These are phyloP conservation scores for Iris macrosiphon DNA, from an alignment of 106 monocot genomes.

Conservation along the genomic window DNA sequence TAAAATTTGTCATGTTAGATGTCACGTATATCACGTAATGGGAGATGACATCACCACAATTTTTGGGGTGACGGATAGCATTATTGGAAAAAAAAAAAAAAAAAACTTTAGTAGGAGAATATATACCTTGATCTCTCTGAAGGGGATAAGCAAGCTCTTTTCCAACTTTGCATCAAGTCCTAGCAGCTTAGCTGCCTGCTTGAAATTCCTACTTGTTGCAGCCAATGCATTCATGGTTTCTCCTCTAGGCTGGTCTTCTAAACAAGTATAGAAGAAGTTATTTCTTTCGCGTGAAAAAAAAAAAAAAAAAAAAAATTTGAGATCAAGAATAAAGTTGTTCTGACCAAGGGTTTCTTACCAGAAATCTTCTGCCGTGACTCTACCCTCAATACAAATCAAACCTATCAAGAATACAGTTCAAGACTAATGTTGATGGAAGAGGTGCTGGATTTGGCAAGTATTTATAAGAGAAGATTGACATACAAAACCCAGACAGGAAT, in stretches of 20 bases:
- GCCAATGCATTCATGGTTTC: slow-evolving; percentile 74
- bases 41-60: too few species aligned
- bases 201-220: slow-evolving; percentile 85
- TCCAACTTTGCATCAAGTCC: slow-evolving; percentile 72
- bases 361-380: not conserved
- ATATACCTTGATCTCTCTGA: slow-evolving; percentile 96
- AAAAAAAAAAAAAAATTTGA: not conserved
- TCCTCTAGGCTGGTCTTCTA: not conserved
- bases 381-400: not conserved
- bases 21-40: too few species aligned
- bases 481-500: too few species aligned
- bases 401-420: not conserved
- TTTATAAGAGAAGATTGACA: too few species aligned
- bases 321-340: not conserved
- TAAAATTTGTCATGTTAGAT: too few species aligned
- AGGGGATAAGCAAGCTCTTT: slow-evolving; percentile 77
- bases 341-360: not conserved
- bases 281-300: not conserved
- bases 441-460: too few species aligned
- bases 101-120: too few species aligned
- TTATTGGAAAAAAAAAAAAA: too few species aligned
- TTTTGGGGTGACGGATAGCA: too few species aligned
- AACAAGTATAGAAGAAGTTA: not conserved
- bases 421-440: too few species aligned
- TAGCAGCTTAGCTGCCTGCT: slow-evolving; percentile 71